Evolutionary conservation across 1,139 yeast species (phyloP).

Genomic region (Citeromyces hawaiiensis): DNA sequence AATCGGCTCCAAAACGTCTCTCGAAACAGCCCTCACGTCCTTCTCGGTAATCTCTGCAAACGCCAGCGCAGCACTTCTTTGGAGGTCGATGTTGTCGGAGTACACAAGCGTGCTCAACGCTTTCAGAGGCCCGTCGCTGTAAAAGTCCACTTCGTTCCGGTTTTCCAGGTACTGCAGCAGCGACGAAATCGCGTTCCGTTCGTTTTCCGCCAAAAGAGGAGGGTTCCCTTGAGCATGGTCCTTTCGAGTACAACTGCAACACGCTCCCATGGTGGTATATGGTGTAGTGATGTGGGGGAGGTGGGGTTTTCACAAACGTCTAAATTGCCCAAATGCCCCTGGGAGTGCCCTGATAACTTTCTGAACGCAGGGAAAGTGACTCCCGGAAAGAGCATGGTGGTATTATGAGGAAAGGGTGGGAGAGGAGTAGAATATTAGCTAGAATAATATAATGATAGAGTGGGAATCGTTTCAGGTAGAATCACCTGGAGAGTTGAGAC

Average conservation of each 20-base stretch:
- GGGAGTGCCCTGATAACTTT: too few species aligned
- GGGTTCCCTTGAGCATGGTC: constrained; percentile 42
- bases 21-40: constrained; percentile 78
- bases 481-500: too few species aligned
- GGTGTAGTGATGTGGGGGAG: not conserved
- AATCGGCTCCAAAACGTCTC: constrained; percentile 90
- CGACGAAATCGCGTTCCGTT: constrained; percentile 90
- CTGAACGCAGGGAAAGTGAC: too few species aligned
- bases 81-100: constrained; percentile 88
- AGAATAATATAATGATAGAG: too few species aligned
- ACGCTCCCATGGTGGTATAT: constrained; percentile 37
- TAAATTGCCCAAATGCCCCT: too few species aligned
- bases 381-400: too few species aligned
- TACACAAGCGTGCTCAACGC: constrained; percentile 89
- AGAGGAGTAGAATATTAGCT: too few species aligned
- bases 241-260: constrained; percentile 40
- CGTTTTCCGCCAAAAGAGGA: constrained; percentile 90
- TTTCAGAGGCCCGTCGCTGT: constrained; percentile 78
- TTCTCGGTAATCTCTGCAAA: constrained; percentile 98
- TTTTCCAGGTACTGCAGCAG: constrained; percentile 82
- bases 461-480: too few species aligned
- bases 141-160: constrained; percentile 78
- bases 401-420: too few species aligned
- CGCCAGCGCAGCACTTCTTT: constrained; percentile 95
- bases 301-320: too few species aligned